These are phyloP conservation scores for Cephaloascus fragrans DNA, from an alignment of 805 yeast genomes.

Conservation along the genomic window DNA sequence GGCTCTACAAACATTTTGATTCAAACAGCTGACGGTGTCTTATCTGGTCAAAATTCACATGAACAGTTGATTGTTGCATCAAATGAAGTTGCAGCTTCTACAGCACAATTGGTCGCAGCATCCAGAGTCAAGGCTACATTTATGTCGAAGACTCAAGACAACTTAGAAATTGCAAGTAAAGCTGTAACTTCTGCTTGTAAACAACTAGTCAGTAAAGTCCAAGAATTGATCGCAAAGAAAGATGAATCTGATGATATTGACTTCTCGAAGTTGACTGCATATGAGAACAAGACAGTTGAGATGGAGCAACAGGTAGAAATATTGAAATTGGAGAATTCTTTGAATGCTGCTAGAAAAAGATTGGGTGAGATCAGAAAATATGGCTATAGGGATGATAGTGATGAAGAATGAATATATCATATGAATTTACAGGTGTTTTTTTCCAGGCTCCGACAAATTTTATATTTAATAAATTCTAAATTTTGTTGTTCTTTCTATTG, in stretches of 20 bases:
- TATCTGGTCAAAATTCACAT: constrained; percentile 51
- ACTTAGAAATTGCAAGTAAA: constrained; percentile 58
- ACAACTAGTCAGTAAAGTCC: constrained; percentile 60
- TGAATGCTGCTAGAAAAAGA: constrained; percentile 64
- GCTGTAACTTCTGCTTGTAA: constrained; percentile 72
- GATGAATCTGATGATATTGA: constrained; percentile 39
- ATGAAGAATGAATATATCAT: constrained; percentile 25
- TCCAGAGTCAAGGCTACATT: constrained; percentile 77
- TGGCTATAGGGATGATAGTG: constrained; percentile 62
- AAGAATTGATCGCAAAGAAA: constrained; percentile 37
- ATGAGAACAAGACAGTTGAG: constrained; percentile 76
- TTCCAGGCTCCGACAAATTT: neutral
- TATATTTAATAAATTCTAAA: too few relatives aligned
- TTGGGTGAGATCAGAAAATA: constrained; percentile 77
- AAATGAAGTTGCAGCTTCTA: constrained; percentile 85
- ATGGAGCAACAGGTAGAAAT: constrained; percentile 94
- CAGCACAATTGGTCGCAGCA: constrained; percentile 88
- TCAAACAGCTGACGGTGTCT: constrained; percentile 78
- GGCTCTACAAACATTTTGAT: constrained; percentile 74
- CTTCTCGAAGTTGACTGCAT: constrained; percentile 56
- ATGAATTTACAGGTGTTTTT: neutral
- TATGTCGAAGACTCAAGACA: constrained; percentile 68
- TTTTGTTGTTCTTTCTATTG: too few relatives aligned
- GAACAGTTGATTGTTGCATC: constrained; percentile 87
- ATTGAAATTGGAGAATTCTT: constrained; percentile 67